Evolutionary conservation across 495 filamentous ascomycete genomes (phyloP).

Genomic region (Penicillium cinerascens): DNA sequence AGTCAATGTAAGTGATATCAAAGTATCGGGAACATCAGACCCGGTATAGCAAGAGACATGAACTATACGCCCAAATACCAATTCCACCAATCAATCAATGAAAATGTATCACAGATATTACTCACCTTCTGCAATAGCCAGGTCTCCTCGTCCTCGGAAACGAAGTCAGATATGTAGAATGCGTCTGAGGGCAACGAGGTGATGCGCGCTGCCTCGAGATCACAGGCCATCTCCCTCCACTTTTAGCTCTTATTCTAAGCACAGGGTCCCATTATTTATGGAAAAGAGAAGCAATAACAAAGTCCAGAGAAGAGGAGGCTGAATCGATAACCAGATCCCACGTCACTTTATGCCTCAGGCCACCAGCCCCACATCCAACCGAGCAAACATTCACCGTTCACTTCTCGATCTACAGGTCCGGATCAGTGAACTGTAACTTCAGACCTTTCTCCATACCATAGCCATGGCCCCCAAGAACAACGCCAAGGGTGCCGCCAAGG

Average conservation of each 20-base stretch:
- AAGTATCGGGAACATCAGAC: neutral
- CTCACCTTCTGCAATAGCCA: conserved; percentile 65
- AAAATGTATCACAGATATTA: neutral
- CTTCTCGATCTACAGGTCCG: neutral
- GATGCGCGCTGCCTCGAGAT: conserved; percentile 51
- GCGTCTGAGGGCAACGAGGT: conserved; percentile 58
- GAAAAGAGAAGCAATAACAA: too few species aligned
- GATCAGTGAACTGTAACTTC: neutral
- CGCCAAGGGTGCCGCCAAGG: conserved; percentile 35
- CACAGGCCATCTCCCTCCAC: conserved; percentile 5
- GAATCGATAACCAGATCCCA: neutral
- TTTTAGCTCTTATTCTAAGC: neutral
- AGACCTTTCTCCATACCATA: neutral
- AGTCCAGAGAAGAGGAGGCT: neutral
- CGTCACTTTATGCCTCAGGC: conserved; percentile 24
- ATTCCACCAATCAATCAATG: neutral
- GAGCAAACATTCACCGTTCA: conserved; percentile 7
- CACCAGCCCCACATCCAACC: conserved; percentile 18
- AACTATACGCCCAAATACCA: neutral
- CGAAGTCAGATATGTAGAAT: conserved; percentile 89
- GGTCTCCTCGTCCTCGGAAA: conserved; percentile 70
- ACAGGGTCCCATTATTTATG: neutral
- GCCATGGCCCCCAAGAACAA: conserved; percentile 56
- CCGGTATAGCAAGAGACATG: neutral
- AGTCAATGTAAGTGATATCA: neutral